phyloP scores from a whole-genome alignment of 768 basidiomycete species.

The Amanita fuliginea region DNA sequence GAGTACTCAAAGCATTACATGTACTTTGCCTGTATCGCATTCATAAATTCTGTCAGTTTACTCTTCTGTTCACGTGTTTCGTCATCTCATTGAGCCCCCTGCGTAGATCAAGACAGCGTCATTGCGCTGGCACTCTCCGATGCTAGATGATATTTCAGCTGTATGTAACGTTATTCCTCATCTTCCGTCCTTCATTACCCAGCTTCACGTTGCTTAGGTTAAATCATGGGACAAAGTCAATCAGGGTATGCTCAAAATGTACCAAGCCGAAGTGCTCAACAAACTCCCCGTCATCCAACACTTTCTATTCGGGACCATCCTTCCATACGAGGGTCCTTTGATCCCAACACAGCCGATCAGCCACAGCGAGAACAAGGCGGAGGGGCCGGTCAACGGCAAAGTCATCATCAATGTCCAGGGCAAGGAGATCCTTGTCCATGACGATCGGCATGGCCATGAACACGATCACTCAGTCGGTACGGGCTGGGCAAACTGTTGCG shows the following conservation, averaged over 20 bases:
- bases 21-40: slow-evolving; percentile 92
- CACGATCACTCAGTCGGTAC: slow-evolving; percentile 26
- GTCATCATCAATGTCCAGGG: slow-evolving; percentile 27
- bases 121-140: slow-evolving; percentile 95
- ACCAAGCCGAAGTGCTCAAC: slow-evolving; percentile 85
- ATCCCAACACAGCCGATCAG: slow-evolving; percentile 16
- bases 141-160: slow-evolving; percentile 96
- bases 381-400: slow-evolving; percentile 11
- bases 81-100: neutral
- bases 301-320: slow-evolving; percentile 84
- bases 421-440: slow-evolving; percentile 38
- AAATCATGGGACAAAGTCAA: slow-evolving; percentile 98
- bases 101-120: slow-evolving; percentile 88
- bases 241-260: slow-evolving; percentile 96
- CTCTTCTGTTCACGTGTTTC: neutral
- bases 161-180: slow-evolving; percentile 21
- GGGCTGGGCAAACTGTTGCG: slow-evolving; percentile 88
- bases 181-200: neutral
- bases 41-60: slow-evolving; percentile 79
- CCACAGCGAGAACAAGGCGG: neutral
- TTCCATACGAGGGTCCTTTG: slow-evolving; percentile 53
- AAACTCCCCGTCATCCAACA: slow-evolving; percentile 96
- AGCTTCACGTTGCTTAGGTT: slow-evolving; percentile 28
- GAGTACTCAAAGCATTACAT: slow-evolving; percentile 91
- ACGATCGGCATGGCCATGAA: slow-evolving; percentile 12